Evolutionary conservation across 345 rosid species (phyloP), one percentile per base, ranked within the genome.

Genomic region (Bruguiera gymnorhiza): DNA sequence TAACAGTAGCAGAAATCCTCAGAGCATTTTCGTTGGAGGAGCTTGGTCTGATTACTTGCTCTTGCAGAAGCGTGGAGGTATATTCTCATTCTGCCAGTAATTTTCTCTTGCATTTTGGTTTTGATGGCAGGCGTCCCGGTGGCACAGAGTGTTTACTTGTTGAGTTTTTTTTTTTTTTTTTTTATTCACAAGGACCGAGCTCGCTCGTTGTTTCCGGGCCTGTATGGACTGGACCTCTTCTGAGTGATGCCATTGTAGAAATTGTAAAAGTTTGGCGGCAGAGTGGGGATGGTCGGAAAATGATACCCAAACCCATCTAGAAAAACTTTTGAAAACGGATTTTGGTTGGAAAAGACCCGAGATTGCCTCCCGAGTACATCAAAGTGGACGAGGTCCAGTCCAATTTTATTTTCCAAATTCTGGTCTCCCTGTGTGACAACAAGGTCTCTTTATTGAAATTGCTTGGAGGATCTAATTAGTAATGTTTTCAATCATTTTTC

Each of bases 171-270:
- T 24, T 24, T 24, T 24, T 24, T 24, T 24, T 24, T 24, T 24
- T 24, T 24, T 0, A 24, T 24, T 24, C 24, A 24, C 67, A 4
- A 30, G 31, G 66, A 70, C 84, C 62, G 51, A 85, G 53, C 81
- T 88, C 24, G 4, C 72, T 80, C 11, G 79, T 77, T 24, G 86
- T 88, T 18, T 85, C 96, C 0, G 94, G 89, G 56, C 95, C 98
- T 48, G 51, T 91, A 60, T 91, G 95, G 97, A 85, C 83, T 32
- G 98, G 95, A 65, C 89, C 96, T 53, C 95, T 94, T 75, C 98
- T 89, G 59, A 73, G 80, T 31, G 81, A 80, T 36, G 63, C 83
- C 75, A 73, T 88, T 11, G 79, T 68, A 31, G 87, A 88, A 26
- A 89, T 94, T 92, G 66, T 81, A 24, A 24, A 78, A 81, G 78